These are phyloP conservation scores for Celoporthe dispersa DNA, from an alignment of 2,329 filamentous ascomycete genomes.

Conservation along the genomic window DNA sequence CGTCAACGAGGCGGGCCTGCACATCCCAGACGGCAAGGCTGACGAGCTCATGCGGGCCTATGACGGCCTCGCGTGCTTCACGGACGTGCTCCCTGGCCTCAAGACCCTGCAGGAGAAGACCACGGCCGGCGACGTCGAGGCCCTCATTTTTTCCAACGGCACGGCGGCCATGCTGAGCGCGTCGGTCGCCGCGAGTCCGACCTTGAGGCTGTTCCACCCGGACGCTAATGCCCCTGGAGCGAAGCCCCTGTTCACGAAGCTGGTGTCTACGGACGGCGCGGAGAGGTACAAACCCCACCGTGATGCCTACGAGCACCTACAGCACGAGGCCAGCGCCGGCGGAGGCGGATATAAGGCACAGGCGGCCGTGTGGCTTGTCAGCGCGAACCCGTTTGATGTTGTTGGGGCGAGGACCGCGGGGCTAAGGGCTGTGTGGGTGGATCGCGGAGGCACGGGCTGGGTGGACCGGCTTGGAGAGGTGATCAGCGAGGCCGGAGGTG, in stretches of 20 bases:
- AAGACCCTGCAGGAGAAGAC: constrained; percentile 60
- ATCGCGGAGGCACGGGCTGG: constrained; percentile 67
- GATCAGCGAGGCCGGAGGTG: constrained; percentile 29
- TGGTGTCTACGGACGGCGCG: constrained; percentile 66
- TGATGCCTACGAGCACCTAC: constrained; percentile 64
- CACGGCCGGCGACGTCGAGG: constrained; percentile 48
- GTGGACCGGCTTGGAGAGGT: constrained; percentile 61
- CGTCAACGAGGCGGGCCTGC: constrained; percentile 47
- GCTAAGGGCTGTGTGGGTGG: constrained; percentile 69
- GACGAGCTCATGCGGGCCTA: constrained; percentile 43
- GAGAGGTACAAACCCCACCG: constrained; percentile 68
- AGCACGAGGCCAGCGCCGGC: constrained; percentile 50
- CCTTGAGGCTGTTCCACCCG: constrained; percentile 47
- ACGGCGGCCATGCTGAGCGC: constrained; percentile 57
- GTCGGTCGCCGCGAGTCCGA: constrained; percentile 61
- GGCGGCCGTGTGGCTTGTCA: constrained; percentile 66
- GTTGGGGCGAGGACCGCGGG: constrained; percentile 66
- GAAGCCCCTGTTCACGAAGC: constrained; percentile 51
- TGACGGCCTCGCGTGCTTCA: constrained; percentile 55
- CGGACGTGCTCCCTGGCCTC: constrained; percentile 65
- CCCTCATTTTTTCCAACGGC: constrained; percentile 62
- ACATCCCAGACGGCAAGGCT: constrained; percentile 17
- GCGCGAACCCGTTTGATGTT: constrained; percentile 74
- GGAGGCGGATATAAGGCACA: constrained; percentile 41
- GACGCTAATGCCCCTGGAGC: not conserved